These are phyloP conservation scores for Cyclotella atomus DNA, from an alignment of 108 stramenopile genomes.

Conservation along the genomic window DNA sequence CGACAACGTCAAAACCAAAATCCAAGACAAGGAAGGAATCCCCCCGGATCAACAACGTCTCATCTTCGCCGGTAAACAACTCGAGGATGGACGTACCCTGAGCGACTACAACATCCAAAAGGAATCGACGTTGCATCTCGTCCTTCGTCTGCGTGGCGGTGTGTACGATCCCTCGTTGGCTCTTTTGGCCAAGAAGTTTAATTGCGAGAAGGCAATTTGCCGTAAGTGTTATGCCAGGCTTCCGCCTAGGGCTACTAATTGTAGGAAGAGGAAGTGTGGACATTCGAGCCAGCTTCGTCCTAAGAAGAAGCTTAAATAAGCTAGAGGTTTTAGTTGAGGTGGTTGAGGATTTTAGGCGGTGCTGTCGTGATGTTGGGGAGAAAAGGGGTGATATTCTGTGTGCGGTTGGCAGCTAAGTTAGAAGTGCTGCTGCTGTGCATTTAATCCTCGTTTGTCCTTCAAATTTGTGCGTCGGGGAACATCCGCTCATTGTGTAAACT, in stretches of 20 bases:
- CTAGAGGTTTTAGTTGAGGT: neutral
- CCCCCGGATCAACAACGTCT: slow-evolving; percentile 98
- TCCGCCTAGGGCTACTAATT: slow-evolving; percentile 99
- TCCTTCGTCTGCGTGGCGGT: slow-evolving; percentile 94
- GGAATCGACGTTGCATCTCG: slow-evolving; percentile 96
- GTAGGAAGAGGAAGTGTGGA: slow-evolving; percentile 99
- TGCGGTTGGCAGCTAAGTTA: too few species aligned
- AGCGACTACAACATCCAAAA: slow-evolving; percentile 99
- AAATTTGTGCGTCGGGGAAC: too few species aligned
- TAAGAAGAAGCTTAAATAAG: slow-evolving; percentile 99
- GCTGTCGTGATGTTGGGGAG: neutral
- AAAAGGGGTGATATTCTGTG: neutral
- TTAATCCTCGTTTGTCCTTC: neutral
- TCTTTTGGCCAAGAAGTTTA: slow-evolving; percentile 97
- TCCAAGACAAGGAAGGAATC: slow-evolving; percentile 99
- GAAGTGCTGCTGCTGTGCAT: neutral
- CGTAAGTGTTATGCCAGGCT: slow-evolving; percentile 99
- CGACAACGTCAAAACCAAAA: slow-evolving; percentile 99
- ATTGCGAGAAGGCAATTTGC: slow-evolving; percentile 99
- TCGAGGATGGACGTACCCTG: slow-evolving; percentile 99
- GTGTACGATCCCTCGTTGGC: slow-evolving; percentile 98
- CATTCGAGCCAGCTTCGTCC: slow-evolving; percentile 99
- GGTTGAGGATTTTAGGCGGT: neutral
- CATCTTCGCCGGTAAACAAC: slow-evolving; percentile 99
- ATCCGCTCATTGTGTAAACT: slow-evolving; percentile 8